phyloP scores from a whole-genome alignment of 2,329 filamentous ascomycete genomes.

The Graphium sp. region DNA sequence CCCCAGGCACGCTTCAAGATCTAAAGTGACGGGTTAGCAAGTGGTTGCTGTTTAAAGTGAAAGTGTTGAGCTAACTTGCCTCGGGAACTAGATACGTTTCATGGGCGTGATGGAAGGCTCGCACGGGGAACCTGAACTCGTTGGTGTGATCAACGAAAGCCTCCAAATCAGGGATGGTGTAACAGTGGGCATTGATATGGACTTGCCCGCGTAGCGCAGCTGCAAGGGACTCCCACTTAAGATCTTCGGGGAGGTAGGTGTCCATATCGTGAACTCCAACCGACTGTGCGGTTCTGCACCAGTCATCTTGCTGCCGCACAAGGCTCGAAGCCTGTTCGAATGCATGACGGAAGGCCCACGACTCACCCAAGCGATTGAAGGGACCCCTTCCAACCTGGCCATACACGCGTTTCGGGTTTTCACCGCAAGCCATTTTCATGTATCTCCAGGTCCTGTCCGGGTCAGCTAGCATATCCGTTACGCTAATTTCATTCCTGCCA shows the following conservation, averaged over 20 bases:
- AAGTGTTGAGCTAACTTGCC: constrained; percentile 13
- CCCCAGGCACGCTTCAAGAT: constrained; percentile 40
- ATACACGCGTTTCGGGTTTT: constrained; percentile 49
- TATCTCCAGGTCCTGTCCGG: constrained; percentile 50
- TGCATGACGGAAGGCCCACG: constrained; percentile 51
- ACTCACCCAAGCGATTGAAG: constrained; percentile 47
- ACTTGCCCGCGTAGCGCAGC: constrained; percentile 51
- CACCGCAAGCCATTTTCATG: constrained; percentile 64
- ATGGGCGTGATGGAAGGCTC: constrained; percentile 55
- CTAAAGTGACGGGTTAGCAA: constrained; percentile 10
- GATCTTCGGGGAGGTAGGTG: constrained; percentile 42
- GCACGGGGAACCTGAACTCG: constrained; percentile 50
- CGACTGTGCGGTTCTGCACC: constrained; percentile 40
- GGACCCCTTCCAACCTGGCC: constrained; percentile 36
- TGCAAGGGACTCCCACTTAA: constrained; percentile 45
- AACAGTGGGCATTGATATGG: constrained; percentile 55
- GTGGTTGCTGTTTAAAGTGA: neutral
- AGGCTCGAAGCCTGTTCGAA: constrained; percentile 44
- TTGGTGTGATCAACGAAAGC: constrained; percentile 54
- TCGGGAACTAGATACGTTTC: constrained; percentile 51
- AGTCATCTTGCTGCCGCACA: constrained; percentile 47
- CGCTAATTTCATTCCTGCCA: constrained; percentile 45
- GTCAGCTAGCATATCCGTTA: constrained; percentile 46
- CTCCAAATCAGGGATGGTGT: constrained; percentile 52
- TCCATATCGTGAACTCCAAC: constrained; percentile 30